Evolutionary conservation across 768 basidiomycete genomes (phyloP).

Genomic region (Lyophyllum decastes): DNA sequence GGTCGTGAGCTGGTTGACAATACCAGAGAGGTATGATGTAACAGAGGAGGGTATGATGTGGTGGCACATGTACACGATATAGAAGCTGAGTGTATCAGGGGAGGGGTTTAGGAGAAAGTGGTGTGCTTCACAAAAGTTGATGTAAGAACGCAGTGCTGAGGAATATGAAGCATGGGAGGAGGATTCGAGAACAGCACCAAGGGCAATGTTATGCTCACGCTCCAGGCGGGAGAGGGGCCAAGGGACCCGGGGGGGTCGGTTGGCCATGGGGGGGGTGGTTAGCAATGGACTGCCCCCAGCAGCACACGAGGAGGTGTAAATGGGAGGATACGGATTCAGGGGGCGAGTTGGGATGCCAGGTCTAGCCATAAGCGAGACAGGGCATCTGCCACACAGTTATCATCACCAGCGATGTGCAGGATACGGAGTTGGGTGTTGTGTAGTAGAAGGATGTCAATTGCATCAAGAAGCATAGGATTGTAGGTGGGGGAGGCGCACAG

Average conservation of each 20-base stretch:
- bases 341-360: not conserved
- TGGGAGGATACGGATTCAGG: slow-evolving; percentile 1
- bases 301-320: slow-evolving; percentile 14
- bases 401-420: slow-evolving; percentile 22
- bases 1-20: slow-evolving; percentile 31
- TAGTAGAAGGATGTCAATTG: slow-evolving; percentile 17
- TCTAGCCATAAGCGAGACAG: slow-evolving; percentile 24
- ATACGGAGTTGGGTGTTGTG: slow-evolving; percentile 19
- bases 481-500: not conserved
- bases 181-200: slow-evolving; percentile 30
- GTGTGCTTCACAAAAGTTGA: slow-evolving; percentile 33
- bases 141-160: slow-evolving; percentile 38
- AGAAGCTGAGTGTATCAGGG: slow-evolving; percentile 36
- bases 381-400: slow-evolving; percentile 32
- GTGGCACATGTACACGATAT: slow-evolving; percentile 32
- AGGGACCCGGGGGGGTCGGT: slow-evolving; percentile 24
- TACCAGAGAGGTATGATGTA: slow-evolving; percentile 36
- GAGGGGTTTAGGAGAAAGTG: slow-evolving; percentile 35
- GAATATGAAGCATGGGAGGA: slow-evolving; percentile 23
- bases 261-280: slow-evolving; percentile 22
- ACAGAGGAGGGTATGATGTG: slow-evolving; percentile 38
- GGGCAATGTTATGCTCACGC: slow-evolving; percentile 30
- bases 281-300: slow-evolving; percentile 25
- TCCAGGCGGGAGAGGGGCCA: slow-evolving; percentile 26
- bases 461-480: slow-evolving; percentile 22